phyloP scores from a whole-genome alignment of 495 filamentous ascomycete genomes.

The Arthonia radiata region DNA sequence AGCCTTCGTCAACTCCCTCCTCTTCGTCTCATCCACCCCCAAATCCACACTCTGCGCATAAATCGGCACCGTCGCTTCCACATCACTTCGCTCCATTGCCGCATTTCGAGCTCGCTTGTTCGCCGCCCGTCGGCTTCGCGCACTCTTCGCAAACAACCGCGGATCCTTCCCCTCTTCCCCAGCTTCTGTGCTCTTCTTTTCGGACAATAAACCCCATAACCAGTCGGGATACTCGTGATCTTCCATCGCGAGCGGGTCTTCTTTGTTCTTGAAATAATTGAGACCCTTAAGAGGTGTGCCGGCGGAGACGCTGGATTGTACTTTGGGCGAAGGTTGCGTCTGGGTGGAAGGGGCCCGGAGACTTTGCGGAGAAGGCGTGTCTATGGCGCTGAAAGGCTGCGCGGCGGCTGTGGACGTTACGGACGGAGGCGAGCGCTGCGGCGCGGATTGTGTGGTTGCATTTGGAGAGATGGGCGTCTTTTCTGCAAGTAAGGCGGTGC shows the following conservation, averaged over 20 bases:
- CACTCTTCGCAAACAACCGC: constrained; percentile 29
- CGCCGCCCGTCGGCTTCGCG: no score
- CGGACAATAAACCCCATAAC: constrained; percentile 57
- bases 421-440: constrained; percentile 10
- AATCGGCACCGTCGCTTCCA: constrained; percentile 55
- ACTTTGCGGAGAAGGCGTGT: constrained; percentile 17
- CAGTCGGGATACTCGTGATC: constrained; percentile 78
- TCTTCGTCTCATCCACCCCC: constrained; percentile 30
- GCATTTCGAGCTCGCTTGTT: no score
- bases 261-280: constrained; percentile 69
- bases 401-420: constrained; percentile 23
- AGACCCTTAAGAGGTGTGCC: constrained; percentile 57
- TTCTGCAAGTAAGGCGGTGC: constrained; percentile 1
- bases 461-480: constrained; percentile 3
- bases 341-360: constrained; percentile 20
- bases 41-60: constrained; percentile 70
- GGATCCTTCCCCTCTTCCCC: constrained; percentile 26
- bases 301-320: constrained; percentile 28
- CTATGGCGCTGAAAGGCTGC: constrained; percentile 25
- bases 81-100: no score
- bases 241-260: constrained; percentile 41
- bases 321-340: constrained; percentile 10
- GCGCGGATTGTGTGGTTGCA: constrained; percentile 2
- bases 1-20: constrained; percentile 39
- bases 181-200: constrained; percentile 15